phyloP scores from a whole-genome alignment of 1,284 basidiomycete species.

The Cutaneotrichosporon spelunceum region DNA sequence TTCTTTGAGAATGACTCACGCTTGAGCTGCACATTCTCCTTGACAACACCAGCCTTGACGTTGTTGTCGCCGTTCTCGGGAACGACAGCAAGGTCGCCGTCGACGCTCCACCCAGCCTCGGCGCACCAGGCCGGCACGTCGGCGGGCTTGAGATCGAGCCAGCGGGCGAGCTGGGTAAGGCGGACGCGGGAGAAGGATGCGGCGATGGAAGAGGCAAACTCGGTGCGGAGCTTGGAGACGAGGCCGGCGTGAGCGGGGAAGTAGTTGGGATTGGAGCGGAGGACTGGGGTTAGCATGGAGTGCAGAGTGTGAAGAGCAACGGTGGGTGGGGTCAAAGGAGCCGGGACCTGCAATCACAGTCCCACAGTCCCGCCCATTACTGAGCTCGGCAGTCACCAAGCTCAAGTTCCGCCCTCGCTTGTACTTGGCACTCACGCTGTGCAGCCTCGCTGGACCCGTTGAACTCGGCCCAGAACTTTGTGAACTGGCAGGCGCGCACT shows the following conservation, averaged over 20 bases:
- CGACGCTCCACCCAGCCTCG: constrained; percentile 69
- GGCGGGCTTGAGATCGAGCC: constrained; percentile 54
- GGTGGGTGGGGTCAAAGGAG: too few species aligned
- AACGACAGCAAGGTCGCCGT: constrained; percentile 65
- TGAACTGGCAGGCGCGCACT: constrained; percentile 83
- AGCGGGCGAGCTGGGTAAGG: constrained; percentile 37
- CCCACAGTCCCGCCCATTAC: background rate
- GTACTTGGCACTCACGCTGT: constrained; percentile 6
- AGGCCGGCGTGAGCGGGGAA: constrained; percentile 43
- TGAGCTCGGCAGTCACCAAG: too few species aligned
- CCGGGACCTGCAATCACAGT: too few species aligned
- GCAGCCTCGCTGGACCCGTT: constrained; percentile 56
- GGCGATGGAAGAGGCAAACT: constrained; percentile 46
- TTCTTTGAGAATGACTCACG: constrained; percentile 61
- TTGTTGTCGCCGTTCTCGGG: constrained; percentile 92
- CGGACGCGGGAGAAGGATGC: constrained; percentile 38
- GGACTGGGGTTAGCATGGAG: constrained; percentile 17
- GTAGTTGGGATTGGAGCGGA: constrained; percentile 39
- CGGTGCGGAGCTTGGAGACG: constrained; percentile 33
- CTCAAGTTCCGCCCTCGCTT: background rate
- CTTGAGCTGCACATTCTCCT: constrained; percentile 81
- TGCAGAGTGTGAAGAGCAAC: background rate
- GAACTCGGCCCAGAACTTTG: constrained; percentile 79
- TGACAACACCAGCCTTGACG: constrained; percentile 88
- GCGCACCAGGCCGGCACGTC: constrained; percentile 64